Evolutionary conservation across 2,329 filamentous ascomycete species (phyloP), one percentile per base, ranked within the genome.

Genomic region (Xylariaceae sp.): DNA sequence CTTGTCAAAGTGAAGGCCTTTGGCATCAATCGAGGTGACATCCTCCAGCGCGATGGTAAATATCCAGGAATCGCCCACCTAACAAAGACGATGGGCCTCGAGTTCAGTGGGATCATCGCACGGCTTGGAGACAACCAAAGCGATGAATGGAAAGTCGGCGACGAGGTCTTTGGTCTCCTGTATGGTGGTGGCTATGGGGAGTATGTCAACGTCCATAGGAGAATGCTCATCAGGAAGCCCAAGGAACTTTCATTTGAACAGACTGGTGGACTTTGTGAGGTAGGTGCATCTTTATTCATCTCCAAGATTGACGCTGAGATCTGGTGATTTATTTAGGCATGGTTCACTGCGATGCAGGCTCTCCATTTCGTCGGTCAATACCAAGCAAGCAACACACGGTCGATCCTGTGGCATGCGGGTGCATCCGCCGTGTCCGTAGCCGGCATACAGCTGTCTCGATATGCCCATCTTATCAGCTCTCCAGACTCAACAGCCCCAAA

Each of bases 211-310:
- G 53, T 55, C 18, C 49, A 50, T 34, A 37, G 23, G 30, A 50
- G 53, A 8, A 55, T 55, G 53, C 53, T 55, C 53, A 55, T 55
- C 30, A 48, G 18, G 9, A 55, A 55, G 45, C 53, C 53, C 10
- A 55, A 55, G 35, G 53, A 50, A 45, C 53, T 55, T 13, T 50
- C 53, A 10, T 55, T 55, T 13, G 53, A 55, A n/a, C 53, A 55
- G 17, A 18, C 53, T 4, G 53, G 53, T 39, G 53, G 53, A 17
- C 42, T 55, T 30, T 55, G 53, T 13, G 53, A 55, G 53, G 53
- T 55, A 55, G 8, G 4, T 37, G 7, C 8, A 9, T 11, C 17
- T 18, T 49, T 6, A 18, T 49, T 3, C n/a, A 18, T 18, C 17
- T 2, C 17, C 17, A 11, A 23, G 5, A 11, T 7, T 9, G 15